These are phyloP conservation scores for Myrica gale DNA, from an alignment of 306 rosid genomes.

Conservation along the genomic window DNA sequence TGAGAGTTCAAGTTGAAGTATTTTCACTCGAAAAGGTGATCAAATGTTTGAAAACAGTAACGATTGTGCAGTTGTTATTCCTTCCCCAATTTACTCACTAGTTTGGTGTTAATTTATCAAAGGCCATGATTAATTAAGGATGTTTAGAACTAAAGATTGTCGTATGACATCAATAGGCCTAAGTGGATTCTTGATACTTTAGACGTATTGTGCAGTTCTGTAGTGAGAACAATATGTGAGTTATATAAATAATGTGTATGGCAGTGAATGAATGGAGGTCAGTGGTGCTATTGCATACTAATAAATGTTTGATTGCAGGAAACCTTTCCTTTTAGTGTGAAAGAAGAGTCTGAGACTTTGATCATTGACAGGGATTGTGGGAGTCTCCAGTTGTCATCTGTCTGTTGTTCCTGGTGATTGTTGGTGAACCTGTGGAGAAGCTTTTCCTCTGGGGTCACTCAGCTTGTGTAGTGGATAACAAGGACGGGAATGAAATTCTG, in stretches of 20 bases:
- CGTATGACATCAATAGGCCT: background rate
- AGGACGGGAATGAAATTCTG: constrained; percentile 36
- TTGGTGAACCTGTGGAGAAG: constrained; percentile 65
- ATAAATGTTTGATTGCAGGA: constrained; percentile 73
- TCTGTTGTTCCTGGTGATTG: constrained; percentile 51
- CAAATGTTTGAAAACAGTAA: background rate
- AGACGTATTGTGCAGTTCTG: background rate
- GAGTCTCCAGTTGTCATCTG: constrained; percentile 39
- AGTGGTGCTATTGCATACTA: constrained; percentile 45
- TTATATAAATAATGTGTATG: background rate
- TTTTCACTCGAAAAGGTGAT: background rate
- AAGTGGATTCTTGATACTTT: background rate
- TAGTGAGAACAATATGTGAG: background rate
- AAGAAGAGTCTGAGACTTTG: constrained; percentile 80
- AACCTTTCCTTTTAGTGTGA: constrained; percentile 59
- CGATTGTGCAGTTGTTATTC: background rate
- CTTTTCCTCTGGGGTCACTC: constrained; percentile 94
- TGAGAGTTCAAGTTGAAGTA: background rate
- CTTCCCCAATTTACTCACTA: background rate
- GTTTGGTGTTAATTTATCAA: background rate
- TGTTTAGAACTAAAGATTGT: background rate
- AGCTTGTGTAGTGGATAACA: constrained; percentile 42
- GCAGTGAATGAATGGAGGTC: constrained; percentile 25
- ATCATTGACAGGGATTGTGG: constrained; percentile 79
- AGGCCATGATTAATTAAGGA: background rate